Conservation (phyloP, 768 basidiomycete genomes). For the Russula earlei region DNA sequence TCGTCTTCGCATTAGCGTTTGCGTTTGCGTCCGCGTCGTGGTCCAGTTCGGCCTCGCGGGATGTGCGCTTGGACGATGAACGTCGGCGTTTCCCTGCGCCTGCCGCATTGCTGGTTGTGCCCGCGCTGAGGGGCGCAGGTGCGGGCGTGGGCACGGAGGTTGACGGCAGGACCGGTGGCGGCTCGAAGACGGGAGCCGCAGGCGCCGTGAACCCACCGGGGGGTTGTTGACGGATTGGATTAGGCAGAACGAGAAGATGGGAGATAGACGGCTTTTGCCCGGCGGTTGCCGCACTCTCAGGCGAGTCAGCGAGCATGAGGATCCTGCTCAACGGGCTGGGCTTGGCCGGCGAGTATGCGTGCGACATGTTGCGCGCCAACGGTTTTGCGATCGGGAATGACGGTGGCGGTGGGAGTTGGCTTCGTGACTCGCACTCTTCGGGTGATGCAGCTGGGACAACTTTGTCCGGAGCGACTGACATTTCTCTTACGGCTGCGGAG, state of each 20-base stretch:
- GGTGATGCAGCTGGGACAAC: neutral
- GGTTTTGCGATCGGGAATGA: conserved; percentile 68
- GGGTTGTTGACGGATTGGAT: neutral
- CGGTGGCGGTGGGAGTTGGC: conserved; percentile 13
- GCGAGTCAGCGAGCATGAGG: conserved; percentile 59
- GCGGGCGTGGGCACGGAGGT: neutral
- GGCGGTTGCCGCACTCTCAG: conserved; percentile 29
- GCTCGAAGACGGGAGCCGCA: neutral
- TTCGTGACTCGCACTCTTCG: conserved; percentile 18
- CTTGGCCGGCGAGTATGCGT: conserved; percentile 74
- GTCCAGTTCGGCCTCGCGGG: conserved; percentile 11
- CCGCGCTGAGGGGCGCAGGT: conserved; percentile 6
- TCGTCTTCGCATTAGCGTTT: neutral
- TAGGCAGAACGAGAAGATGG: neutral
- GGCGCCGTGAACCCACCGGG: neutral
- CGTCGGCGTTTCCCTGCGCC: conserved; percentile 11
- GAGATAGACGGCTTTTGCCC: neutral
- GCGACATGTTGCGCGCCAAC: conserved; percentile 55
- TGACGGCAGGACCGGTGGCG: neutral
- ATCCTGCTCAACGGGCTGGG: conserved; percentile 78
- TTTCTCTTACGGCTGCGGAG: neutral
- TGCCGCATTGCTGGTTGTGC: conserved; percentile 23
- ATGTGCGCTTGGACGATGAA: conserved; percentile 4
- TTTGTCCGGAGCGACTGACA: neutral
- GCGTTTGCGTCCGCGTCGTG: neutral